Evolutionary conservation across 1,284 basidiomycete species (phyloP).

Genomic region (Mycena sp.): DNA sequence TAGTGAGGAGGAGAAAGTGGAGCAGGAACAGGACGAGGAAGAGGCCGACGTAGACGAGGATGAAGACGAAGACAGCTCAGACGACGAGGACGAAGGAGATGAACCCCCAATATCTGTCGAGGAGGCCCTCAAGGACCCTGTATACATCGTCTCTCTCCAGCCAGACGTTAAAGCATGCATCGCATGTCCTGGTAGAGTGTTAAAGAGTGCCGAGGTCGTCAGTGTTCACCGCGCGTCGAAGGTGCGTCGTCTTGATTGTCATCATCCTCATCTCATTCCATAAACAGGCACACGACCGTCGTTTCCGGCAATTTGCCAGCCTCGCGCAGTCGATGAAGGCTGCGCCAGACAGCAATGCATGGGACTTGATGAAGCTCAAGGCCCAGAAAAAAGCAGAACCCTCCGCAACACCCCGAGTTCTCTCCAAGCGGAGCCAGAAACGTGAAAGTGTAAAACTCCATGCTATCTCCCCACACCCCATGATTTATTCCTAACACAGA

Average conservation of each 20-base stretch:
- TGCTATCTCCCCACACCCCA: slow-evolving; percentile 6
- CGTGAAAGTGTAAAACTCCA: slow-evolving; percentile 36
- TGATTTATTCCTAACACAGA: slow-evolving; percentile 28
- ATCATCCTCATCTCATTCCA: not conserved
- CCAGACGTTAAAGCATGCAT: slow-evolving; percentile 69
- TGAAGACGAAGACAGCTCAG: slow-evolving; percentile 39
- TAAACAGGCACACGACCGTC: slow-evolving; percentile 67
- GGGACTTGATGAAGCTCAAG: slow-evolving; percentile 51
- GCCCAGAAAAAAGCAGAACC: slow-evolving; percentile 39
- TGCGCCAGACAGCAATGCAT: slow-evolving; percentile 53
- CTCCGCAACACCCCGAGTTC: slow-evolving; percentile 21
- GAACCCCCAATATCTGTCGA: slow-evolving; percentile 62
- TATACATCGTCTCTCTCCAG: slow-evolving; percentile 67
- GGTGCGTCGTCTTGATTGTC: slow-evolving; percentile 58
- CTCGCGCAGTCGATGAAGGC: slow-evolving; percentile 48
- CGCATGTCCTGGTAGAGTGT: slow-evolving; percentile 77
- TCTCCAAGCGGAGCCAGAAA: slow-evolving; percentile 67
- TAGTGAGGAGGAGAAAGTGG: slow-evolving; percentile 38
- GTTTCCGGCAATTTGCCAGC: slow-evolving; percentile 59
- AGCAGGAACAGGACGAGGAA: slow-evolving; percentile 36
- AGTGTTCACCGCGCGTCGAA: slow-evolving; percentile 70
- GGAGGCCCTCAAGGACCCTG: slow-evolving; percentile 69
- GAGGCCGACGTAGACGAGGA: slow-evolving; percentile 37
- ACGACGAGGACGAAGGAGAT: slow-evolving; percentile 43
- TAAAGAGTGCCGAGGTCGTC: slow-evolving; percentile 73